Percentiles rank a stretch among this genome's conserved stretches.
phyloP scores from a whole-genome alignment of 2,329 filamentous ascomycete species.

The Macroventuria anomochaeta region DNA sequence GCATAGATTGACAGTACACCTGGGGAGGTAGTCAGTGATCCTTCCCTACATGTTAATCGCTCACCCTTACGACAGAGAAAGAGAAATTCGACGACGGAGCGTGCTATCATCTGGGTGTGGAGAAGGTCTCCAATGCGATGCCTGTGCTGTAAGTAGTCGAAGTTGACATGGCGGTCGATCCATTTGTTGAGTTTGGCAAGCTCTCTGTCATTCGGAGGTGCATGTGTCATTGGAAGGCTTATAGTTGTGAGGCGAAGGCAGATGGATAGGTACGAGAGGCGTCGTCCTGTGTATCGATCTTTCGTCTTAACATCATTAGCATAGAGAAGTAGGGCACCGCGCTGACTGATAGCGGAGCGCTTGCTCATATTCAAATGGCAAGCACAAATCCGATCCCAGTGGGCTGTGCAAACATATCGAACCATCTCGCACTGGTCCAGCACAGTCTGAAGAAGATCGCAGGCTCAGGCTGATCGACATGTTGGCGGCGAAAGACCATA shows the following conservation, averaged over 20 bases:
- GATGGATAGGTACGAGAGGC: too few species aligned
- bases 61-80: too few species aligned
- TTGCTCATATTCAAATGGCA: not conserved
- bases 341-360: not conserved
- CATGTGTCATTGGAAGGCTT: slow-evolving; percentile 8
- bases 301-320: too few species aligned
- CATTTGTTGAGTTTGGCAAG: slow-evolving; percentile 9
- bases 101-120: slow-evolving; percentile 4
- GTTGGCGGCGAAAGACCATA: not conserved
- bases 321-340: not conserved
- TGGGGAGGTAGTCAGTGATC: too few species aligned
- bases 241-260: too few species aligned
- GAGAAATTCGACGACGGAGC: too few species aligned
- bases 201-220: slow-evolving; percentile 1
- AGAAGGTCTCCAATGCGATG: slow-evolving; percentile 8
- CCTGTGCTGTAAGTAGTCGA: slow-evolving; percentile 2
- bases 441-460: not conserved
- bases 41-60: too few species aligned
- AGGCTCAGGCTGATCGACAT: not conserved
- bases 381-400: too few species aligned
- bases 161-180: slow-evolving; percentile 10
- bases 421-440: too few species aligned
- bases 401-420: too few species aligned
- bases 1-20: too few species aligned
- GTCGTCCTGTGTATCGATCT: too few species aligned